Base-by-base conservation (phyloP, 2,329 filamentous ascomycete genomes). In the Harringtonia aguacate region DNA sequence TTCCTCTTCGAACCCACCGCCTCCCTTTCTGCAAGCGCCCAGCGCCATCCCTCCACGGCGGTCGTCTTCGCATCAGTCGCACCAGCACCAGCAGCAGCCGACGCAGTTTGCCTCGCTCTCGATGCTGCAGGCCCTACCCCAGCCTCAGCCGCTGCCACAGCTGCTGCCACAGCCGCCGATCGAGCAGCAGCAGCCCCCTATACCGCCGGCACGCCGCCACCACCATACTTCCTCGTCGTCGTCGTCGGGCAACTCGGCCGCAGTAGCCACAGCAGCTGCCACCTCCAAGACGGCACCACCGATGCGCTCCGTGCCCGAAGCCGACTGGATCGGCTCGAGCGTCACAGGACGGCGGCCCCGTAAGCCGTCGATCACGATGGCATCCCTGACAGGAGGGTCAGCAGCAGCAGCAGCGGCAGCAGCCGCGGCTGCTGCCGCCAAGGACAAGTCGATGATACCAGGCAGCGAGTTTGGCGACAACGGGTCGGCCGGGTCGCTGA, bases 1-100 rank as follows among this genome's bases (percentile, higher is more conserved):
- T 28, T 33, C 43, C 50, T 8, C 45, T 41, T 28, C 17, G 41
- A 24, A 24, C 50, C 6, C 45, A 33, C 42, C 40, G 30, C 53
- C 56, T 33, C 50, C 57, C 49, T 59, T 61, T 48, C 60, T 69
- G 42, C 65, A 66, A 46, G 75, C 72, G n/a, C 79, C 81, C 43
- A 79, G 77, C 59, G 70, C 72, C 31, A 86, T 88, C 44, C 84
- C 85, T 18, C 79, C 81, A 4, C 75, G 84, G 50, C 86, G 80
- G 37, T 87, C 84, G 45, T 85, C 81, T 1, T 78, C 75, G 45
- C 69, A 71, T 50, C 67, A 71, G 49, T 61, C 61, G 29, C 49
- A 54, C 29, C 53, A 46, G 24, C 44, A 46, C 53, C 39, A 54
- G 50, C 51, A 40, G 37, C 50, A n/a, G n/a, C n/a, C n/a, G n/a